phyloP scores from a whole-genome alignment of 2,329 filamentous ascomycete genomes.

The Calonectria leucothoes region DNA sequence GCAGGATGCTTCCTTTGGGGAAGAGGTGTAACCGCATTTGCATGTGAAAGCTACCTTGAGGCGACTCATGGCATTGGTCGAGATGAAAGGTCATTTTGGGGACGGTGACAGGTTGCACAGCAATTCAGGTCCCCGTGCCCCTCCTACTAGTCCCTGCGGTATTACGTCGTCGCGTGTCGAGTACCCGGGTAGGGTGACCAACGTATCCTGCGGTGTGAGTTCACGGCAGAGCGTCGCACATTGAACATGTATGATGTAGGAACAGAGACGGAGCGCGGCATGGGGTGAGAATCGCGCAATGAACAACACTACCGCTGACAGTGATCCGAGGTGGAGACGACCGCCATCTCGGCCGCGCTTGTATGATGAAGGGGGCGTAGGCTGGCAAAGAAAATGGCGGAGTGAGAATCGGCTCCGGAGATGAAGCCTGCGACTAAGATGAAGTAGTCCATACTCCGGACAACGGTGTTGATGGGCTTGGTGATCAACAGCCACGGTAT shows the following conservation, averaged over 20 bases:
- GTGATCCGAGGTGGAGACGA: too few relatives aligned
- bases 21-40: conserved; percentile 9
- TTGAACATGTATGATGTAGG: conserved; percentile 4
- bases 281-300: background rate
- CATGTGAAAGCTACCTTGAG: conserved; percentile 12
- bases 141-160: background rate
- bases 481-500: too few relatives aligned
- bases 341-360: background rate
- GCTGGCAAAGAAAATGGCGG: background rate
- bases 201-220: background rate
- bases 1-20: background rate
- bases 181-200: background rate
- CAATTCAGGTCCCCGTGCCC: conserved; percentile 6
- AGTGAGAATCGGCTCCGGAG: background rate
- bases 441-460: background rate
- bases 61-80: background rate
- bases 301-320: background rate
- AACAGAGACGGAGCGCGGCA: background rate
- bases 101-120: background rate
- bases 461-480: background rate
- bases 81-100: background rate
- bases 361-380: background rate
- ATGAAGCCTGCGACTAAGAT: background rate
- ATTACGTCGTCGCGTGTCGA: background rate
- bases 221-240: background rate